Evolutionary conservation across 2,329 filamentous ascomycete species (phyloP).

Genomic region (Ophiocordyceps camponoti-saundersi): DNA sequence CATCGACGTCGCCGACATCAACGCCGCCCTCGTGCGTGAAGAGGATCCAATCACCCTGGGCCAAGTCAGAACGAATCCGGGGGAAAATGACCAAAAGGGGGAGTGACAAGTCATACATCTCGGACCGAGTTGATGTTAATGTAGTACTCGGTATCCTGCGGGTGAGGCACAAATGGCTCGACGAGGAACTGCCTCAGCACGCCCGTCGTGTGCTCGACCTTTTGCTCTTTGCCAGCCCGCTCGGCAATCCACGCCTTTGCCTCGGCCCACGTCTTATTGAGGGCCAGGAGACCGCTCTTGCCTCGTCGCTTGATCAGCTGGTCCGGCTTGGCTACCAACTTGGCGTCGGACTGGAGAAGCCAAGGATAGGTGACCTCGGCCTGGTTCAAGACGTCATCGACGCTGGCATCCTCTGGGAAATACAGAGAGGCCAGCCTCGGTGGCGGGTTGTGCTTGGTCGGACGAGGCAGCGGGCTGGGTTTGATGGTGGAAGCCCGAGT

Average conservation of each 20-base stretch:
- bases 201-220: constrained; percentile 84
- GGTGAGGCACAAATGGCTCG: constrained; percentile 95
- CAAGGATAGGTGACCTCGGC: constrained; percentile 95
- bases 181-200: constrained; percentile 89
- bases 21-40: constrained; percentile 99
- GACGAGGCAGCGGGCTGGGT: constrained; percentile 76
- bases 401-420: constrained; percentile 77
- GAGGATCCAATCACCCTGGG: constrained; percentile 97
- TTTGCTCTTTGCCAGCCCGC: constrained; percentile 77
- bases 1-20: constrained; percentile 97
- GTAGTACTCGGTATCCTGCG: constrained; percentile 94
- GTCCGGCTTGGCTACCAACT: constrained; percentile 98
- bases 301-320: constrained; percentile 99
- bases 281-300: constrained; percentile 88
- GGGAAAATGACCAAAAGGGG: no score
- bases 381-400: constrained; percentile 77
- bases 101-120: constrained; percentile 46
- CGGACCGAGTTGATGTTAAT: constrained; percentile 99
- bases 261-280: constrained; percentile 96
- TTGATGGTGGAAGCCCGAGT: constrained; percentile 95
- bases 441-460: constrained; percentile 80
- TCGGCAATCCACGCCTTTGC: constrained; percentile 86
- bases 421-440: constrained; percentile 80
- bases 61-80: no score
- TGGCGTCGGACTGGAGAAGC: constrained; percentile 67